Base-by-base conservation (phyloP, 306 rosid species). In the Mucuna pruriens region DNA sequence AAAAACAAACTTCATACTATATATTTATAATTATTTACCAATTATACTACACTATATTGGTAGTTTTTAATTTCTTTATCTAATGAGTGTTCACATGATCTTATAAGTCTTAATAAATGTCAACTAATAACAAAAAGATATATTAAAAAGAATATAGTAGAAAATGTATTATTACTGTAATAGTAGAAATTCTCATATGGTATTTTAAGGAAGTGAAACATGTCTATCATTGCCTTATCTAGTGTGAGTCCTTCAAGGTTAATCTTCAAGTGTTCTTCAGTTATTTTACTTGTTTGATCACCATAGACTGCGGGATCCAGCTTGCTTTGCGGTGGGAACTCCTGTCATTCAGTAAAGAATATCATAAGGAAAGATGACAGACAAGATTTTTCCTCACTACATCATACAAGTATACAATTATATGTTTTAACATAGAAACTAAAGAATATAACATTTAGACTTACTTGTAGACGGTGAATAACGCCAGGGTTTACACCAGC, bases 301-400 rank as follows among this genome's bases (percentile, higher is more conserved):
- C 97, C 98, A 62, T 86, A 87, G 46, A 71, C 7, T 7, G 64
- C 22, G 31, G 13, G 34, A 4, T 94, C 90, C 16, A 94, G 90
- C 83, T 86, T 88, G 85, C 95, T 94, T 22, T 74, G 12, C 3
- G 90, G 92, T 4, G 97, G 97, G 42, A 94, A 94, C 15, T 85
- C 87, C 94, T 94, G 82, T 51, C 46, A 71, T 82, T 69, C 25
- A 71, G 69, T n/a, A 8, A 64, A 64, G 66, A 15, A 40, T 2
- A 54, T 3, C 6, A 34, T 73, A 2, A 49, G 8, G 26, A 44
- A 19, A 17, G 4, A 54, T 17, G 8, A 19, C 7, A 72, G 29
- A 40, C 2, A 12, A 25, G 9, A 3, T 68, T 68, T 38, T 9
- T 20, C n/a, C 38, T 7, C 2, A 20, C 40, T 16, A 34, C 8